Base-by-base conservation (phyloP, 2,329 filamentous ascomycete species). In the Xylaria sp. region DNA sequence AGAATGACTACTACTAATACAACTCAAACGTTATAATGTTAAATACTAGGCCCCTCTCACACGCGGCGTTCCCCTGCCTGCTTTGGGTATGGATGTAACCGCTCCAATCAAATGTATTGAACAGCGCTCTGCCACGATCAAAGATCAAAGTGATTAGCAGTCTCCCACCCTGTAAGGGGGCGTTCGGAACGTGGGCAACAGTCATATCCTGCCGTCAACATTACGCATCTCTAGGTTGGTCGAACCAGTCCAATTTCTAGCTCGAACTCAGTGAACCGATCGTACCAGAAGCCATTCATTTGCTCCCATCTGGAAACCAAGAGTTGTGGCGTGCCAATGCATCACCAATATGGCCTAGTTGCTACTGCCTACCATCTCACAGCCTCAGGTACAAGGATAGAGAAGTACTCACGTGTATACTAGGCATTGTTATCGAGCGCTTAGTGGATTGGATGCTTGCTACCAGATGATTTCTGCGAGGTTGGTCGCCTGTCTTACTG, bases 1-100 rank as follows among this genome's bases (percentile, higher is more conserved):
- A 66, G 63, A 66, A 60, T 63, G 63, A 50, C 47, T 66, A 51
- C 59, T 63, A 53, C n/a, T 69, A 63, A 69, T 66, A 35, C 27
- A 55, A 60, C 18, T 23, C 23, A 23, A 69, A 40, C 4, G 59
- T 18, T 44, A 37, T 59, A 47, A 62, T 57, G n/a, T 54, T 21
- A 59, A 62, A 10, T 29, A 10, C 10, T 13, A 27, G 5, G 13
- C 8, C 37, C 21, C 8, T 58, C 23, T n/a, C 13, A 44, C 18
- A 16, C 13, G 16, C 5, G 13, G 16, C 2, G 13, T 21, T 27
- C 35, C 21, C 21, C 27, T 23, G 27, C 25, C 23, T 53, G 12
- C 5, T 13, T n/a, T 53, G 3, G 13, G n/a, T 5, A n/a, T 44
- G 3, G 40, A 44, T 44, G 40, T 44, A 44, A n/a, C 40, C 16